phyloP scores from a whole-genome alignment of 257 asterid genomes.

The Linaria vulgaris region DNA sequence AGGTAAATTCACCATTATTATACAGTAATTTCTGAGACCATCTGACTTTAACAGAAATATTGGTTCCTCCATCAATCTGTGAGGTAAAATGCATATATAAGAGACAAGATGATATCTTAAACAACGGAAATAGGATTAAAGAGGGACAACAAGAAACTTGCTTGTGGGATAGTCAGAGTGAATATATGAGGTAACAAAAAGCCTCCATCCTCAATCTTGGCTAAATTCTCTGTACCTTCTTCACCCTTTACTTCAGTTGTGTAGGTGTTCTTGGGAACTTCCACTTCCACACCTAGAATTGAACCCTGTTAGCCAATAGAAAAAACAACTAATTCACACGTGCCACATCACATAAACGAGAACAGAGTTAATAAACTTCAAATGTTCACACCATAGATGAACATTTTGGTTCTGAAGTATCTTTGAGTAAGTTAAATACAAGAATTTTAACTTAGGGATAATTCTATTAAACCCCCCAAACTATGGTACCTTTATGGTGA shows the following conservation, averaged over 20 bases:
- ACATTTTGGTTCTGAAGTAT: too few relatives aligned
- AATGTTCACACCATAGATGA: too few relatives aligned
- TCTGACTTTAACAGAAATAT: conserved; percentile 64
- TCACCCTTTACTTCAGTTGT: conserved; percentile 46
- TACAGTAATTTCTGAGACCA: conserved; percentile 88
- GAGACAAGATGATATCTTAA: background rate
- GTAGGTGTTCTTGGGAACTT: conserved; percentile 66
- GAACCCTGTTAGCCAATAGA: conserved; percentile 99
- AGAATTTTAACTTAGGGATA: too few relatives aligned
- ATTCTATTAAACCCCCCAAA: too few relatives aligned
- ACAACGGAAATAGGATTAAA: background rate
- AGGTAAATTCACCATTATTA: conserved; percentile 56
- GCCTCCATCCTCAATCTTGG: conserved; percentile 56
- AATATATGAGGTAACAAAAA: conserved; percentile 66
- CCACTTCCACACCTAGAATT: conserved; percentile 97
- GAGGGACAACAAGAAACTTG: conserved; percentile 16
- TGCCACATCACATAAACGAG: conserved; percentile 19
- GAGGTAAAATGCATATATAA: background rate
- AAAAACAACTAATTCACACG: background rate
- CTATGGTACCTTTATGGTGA: too few relatives aligned
- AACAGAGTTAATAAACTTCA: too few relatives aligned
- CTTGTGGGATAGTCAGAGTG: conserved; percentile 81
- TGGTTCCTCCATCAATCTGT: conserved; percentile 89
- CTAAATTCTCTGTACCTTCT: conserved; percentile 36
- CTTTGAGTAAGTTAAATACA: too few relatives aligned